Conservation (phyloP, 192 early-diverging fungal genomes). For the Mortierella claussenii region DNA sequence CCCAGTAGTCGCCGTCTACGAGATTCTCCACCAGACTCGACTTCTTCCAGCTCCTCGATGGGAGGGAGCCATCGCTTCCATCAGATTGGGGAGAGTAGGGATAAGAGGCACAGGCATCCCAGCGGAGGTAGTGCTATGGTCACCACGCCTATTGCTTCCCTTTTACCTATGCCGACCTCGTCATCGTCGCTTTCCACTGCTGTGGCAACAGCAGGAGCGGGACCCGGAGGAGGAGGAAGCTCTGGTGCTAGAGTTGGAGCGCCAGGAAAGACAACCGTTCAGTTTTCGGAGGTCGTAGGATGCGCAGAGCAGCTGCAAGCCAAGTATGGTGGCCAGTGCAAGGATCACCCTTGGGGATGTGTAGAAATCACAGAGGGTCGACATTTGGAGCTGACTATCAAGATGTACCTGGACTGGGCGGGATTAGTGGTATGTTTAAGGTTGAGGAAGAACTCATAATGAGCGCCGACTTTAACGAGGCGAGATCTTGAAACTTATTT, state of each 20-base stretch:
- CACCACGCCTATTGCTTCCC: too few species aligned
- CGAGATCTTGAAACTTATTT: not conserved
- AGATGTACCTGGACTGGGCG: constrained; percentile 53
- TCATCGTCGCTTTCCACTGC: not conserved
- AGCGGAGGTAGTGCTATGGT: not conserved
- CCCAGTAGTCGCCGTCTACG: not conserved
- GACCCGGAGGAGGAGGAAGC: not conserved
- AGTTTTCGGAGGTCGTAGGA: constrained; percentile 44
- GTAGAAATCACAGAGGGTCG: constrained; percentile 26
- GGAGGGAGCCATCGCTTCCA: too few species aligned
- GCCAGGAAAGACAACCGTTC: constrained; percentile 33
- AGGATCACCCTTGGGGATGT: constrained; percentile 49
- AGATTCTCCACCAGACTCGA: constrained; percentile 24
- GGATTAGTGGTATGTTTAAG: constrained; percentile 49
- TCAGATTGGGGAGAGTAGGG: too few species aligned
- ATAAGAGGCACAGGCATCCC: not conserved
- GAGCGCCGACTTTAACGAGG: too few species aligned
- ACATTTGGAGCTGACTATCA: constrained; percentile 45
- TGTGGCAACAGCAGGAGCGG: not conserved
- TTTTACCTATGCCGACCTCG: too few species aligned
- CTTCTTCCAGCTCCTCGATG: constrained; percentile 1
- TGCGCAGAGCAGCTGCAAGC: constrained; percentile 29
- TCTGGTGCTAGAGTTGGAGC: too few species aligned
- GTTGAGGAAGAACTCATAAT: too few species aligned
- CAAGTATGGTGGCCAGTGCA: constrained; percentile 34